These are phyloP conservation scores for Sarocladiaceae sp. DNA, from an alignment of 2,329 filamentous ascomycete species.

Conservation along the genomic window DNA sequence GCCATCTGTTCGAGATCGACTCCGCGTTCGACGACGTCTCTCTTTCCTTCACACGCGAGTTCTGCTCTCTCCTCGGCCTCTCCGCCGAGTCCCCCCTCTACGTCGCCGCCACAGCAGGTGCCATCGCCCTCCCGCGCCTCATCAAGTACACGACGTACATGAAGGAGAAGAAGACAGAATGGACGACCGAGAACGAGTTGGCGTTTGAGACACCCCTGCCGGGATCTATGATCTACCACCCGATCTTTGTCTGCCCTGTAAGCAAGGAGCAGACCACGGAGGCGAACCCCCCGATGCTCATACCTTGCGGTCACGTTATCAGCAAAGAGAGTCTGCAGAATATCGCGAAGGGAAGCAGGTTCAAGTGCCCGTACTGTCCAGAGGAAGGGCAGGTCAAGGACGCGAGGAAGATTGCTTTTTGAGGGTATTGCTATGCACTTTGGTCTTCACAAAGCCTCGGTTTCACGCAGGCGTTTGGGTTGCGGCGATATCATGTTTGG, in stretches of 20 bases:
- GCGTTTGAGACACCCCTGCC: slow-evolving; percentile 66
- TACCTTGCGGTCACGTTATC: slow-evolving; percentile 92
- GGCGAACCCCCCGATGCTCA: slow-evolving; percentile 90
- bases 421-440: slow-evolving; percentile 13
- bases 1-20: slow-evolving; percentile 66
- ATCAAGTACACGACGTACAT: slow-evolving; percentile 85
- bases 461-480: too few species aligned
- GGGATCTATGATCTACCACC: slow-evolving; percentile 69
- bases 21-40: slow-evolving; percentile 78
- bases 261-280: slow-evolving; percentile 95
- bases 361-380: slow-evolving; percentile 97
- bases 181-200: slow-evolving; percentile 87
- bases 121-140: slow-evolving; percentile 82
- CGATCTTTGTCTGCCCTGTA: slow-evolving; percentile 96
- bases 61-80: slow-evolving; percentile 84
- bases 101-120: slow-evolving; percentile 84
- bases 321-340: slow-evolving; percentile 76
- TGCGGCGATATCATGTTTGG: too few species aligned
- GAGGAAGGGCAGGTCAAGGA: slow-evolving; percentile 73
- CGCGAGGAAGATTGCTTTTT: slow-evolving; percentile 66
- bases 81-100: slow-evolving; percentile 91
- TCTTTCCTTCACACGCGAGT: slow-evolving; percentile 85
- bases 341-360: slow-evolving; percentile 70
- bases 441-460: too few species aligned
- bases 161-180: slow-evolving; percentile 84